Percentiles rank a stretch among this genome's conserved stretches.
phyloP scores from a whole-genome alignment of 176 grass and related monocot species.

The Hyparrhenia diplandra region DNA sequence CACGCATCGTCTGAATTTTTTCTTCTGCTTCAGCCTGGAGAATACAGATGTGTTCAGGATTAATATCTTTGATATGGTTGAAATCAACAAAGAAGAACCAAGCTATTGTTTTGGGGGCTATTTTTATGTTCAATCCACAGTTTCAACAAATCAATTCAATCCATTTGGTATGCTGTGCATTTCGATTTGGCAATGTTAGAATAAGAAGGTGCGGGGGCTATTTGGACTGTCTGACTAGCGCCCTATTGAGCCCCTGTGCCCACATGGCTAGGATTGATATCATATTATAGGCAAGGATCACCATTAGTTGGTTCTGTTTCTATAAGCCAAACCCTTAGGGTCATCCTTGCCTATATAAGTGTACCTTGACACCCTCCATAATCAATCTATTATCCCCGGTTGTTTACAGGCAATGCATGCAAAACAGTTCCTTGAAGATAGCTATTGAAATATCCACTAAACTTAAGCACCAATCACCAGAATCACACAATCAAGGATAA shows the following conservation, averaged over 20 bases:
- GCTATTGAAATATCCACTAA: background rate
- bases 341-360: background rate
- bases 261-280: background rate
- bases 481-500: background rate
- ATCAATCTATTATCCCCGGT: background rate
- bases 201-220: too few species aligned
- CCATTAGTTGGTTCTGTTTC: background rate
- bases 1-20: slow-evolving; percentile 63
- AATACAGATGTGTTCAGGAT: background rate
- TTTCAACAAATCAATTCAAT: background rate
- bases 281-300: background rate
- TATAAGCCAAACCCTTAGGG: background rate
- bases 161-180: background rate
- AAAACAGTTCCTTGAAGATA: background rate
- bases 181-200: background rate
- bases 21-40: slow-evolving; percentile 59
- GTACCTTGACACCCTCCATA: background rate
- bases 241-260: background rate
- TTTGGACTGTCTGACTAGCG: background rate
- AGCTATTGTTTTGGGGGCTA: background rate
- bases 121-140: background rate
- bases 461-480: background rate
- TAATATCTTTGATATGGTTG: background rate
- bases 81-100: background rate
- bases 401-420: background rate